Conservation (phyloP, 2,329 filamentous ascomycete genomes). For the Macrophomina pseudophaseolina region DNA sequence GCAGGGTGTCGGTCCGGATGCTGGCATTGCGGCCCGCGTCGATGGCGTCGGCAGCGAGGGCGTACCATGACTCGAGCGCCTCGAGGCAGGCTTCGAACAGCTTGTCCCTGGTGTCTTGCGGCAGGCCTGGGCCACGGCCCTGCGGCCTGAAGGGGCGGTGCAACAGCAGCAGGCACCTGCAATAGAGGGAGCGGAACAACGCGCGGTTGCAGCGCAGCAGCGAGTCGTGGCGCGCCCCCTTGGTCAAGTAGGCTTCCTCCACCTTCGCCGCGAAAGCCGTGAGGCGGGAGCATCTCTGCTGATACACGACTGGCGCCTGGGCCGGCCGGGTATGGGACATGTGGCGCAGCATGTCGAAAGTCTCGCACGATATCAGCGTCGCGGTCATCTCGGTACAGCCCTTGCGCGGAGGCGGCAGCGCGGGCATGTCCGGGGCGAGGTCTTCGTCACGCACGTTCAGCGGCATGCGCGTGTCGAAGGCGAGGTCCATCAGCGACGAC, state of each 20-base stretch:
- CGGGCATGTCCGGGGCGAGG: not conserved
- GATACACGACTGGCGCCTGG: not conserved
- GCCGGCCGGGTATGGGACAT: not conserved
- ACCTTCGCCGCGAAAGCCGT: not conserved
- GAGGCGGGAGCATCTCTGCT: not conserved
- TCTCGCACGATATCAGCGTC: not conserved
- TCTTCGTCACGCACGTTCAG: not conserved
- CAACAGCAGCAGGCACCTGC: not conserved
- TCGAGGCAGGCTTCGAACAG: not conserved
- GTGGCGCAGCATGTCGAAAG: not conserved
- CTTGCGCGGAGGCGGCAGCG: not conserved
- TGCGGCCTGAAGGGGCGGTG: not conserved
- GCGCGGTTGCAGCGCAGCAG: not conserved
- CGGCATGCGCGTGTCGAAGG: not conserved
- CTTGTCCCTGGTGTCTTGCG: not conserved
- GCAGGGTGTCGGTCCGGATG: not conserved
- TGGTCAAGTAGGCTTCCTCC: not conserved
- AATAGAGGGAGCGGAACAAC: not conserved
- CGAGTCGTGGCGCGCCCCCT: not conserved
- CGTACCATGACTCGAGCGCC: constrained; percentile 4
- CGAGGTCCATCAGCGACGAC: not conserved
- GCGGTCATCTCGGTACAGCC: not conserved
- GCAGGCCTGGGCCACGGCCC: not conserved
- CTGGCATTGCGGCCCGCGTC: not conserved
- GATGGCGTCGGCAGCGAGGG: not conserved